Percentiles rank a stretch among this genome's conserved stretches.
phyloP scores from a whole-genome alignment of 2,329 filamentous ascomycete species.

The Cadophora gregata region DNA sequence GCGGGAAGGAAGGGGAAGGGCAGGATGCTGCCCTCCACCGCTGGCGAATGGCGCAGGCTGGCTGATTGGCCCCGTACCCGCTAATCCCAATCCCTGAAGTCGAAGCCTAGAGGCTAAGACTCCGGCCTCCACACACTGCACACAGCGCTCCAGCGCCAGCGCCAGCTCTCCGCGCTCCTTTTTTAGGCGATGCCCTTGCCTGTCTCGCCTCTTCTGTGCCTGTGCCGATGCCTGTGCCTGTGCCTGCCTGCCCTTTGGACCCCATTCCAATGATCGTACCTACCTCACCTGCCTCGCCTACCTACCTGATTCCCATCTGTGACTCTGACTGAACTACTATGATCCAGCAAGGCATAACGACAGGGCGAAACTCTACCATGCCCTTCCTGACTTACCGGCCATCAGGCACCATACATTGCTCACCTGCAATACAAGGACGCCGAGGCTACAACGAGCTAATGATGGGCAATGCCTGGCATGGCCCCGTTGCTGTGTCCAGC shows the following conservation, averaged over 20 bases:
- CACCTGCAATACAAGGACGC: slow-evolving; percentile 13
- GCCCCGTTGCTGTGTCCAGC: slow-evolving; percentile 9
- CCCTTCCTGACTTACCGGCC: slow-evolving; percentile 11
- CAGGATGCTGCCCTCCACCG: no score
- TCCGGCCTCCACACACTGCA: no score
- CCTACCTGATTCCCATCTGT: neutral
- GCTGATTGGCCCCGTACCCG: neutral
- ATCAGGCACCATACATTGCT: slow-evolving; percentile 13
- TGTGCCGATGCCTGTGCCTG: neutral
- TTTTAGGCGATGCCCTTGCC: neutral
- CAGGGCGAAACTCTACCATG: slow-evolving; percentile 14
- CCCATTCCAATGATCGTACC: neutral
- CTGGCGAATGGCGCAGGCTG: neutral
- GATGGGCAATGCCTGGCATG: slow-evolving; percentile 14
- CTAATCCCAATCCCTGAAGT: neutral
- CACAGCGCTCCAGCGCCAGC: no score
- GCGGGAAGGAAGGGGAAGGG: neutral
- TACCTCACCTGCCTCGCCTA: neutral
- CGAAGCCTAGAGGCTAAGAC: slow-evolving; percentile 10
- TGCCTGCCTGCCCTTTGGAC: slow-evolving; percentile 14
- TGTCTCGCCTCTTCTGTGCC: neutral
- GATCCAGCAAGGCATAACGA: slow-evolving; percentile 6
- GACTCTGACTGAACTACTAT: slow-evolving; percentile 9
- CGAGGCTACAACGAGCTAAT: slow-evolving; percentile 15
- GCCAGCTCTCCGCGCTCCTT: neutral